Evolutionary conservation across 169 alveolate genomes (phyloP).

Genomic region (Cryptosporidium meleagridis): DNA sequence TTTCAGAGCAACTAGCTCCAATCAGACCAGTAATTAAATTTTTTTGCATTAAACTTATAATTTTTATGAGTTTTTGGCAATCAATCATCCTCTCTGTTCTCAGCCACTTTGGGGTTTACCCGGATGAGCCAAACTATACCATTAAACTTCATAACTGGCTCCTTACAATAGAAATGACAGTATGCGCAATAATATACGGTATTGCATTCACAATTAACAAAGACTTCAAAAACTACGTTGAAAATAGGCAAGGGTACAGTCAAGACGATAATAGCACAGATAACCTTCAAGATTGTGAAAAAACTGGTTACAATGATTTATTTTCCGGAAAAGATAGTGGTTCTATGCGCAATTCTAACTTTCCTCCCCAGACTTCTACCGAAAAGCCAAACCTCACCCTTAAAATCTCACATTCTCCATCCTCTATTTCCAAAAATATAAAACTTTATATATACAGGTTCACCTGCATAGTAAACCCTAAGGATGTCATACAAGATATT

Average conservation of each 20-base stretch:
- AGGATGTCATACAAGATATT: conserved; percentile 38
- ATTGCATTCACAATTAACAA: conserved; percentile 32
- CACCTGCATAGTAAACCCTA: conserved; percentile 21
- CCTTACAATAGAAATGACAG: conserved; percentile 65
- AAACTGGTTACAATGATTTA: neutral
- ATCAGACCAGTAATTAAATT: conserved; percentile 58
- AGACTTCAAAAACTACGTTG: conserved; percentile 1
- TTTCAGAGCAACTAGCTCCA: conserved; percentile 23
- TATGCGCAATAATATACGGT: conserved; percentile 55
- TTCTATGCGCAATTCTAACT: neutral
- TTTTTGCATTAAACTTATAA: conserved; percentile 53
- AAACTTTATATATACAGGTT: neutral
- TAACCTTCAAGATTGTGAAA: neutral
- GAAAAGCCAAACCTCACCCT: neutral
- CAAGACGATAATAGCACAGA: neutral
- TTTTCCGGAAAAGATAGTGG: neutral
- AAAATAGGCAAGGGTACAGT: neutral
- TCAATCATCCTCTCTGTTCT: conserved; percentile 51
- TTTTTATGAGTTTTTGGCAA: conserved; percentile 65
- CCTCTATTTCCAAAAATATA: neutral
- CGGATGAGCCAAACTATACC: conserved; percentile 30
- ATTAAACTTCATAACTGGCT: conserved; percentile 56
- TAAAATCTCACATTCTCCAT: neutral
- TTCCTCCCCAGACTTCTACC: neutral
- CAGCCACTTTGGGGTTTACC: conserved; percentile 2